A percentile compares a stretch with the other conserved stretches of the same genome.
Evolutionary conservation across 2,329 filamentous ascomycete species (phyloP).

Genomic region (Mycosphaerella sp.): DNA sequence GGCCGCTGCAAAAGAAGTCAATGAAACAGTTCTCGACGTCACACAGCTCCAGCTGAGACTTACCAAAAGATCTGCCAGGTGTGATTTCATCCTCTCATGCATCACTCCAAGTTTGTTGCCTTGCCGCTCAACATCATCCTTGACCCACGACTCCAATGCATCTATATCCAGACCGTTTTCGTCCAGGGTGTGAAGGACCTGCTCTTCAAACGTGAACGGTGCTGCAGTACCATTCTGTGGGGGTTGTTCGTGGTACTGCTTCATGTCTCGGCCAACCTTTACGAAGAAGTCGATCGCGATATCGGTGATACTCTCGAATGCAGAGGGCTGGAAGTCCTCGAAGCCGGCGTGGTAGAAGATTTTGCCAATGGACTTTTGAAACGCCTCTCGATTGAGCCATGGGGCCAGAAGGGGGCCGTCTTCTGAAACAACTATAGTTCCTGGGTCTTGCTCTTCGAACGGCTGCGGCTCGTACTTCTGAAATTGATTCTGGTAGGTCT

Average conservation of each 20-base stretch:
- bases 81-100: constrained; percentile 89
- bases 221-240: constrained; percentile 48
- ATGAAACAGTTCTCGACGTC: neutral
- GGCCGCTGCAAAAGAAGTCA: constrained; percentile 52
- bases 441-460: constrained; percentile 78
- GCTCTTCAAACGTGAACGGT: constrained; percentile 75
- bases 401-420: constrained; percentile 82
- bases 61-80: constrained; percentile 80
- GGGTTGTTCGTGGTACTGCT: constrained; percentile 75
- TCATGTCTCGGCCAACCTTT: constrained; percentile 73
- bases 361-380: constrained; percentile 88
- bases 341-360: constrained; percentile 95
- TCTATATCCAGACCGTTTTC: constrained; percentile 80
- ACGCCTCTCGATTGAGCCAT: constrained; percentile 70
- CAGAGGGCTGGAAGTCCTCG: constrained; percentile 93
- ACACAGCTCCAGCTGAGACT: constrained; percentile 17
- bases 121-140: constrained; percentile 86
- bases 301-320: constrained; percentile 82
- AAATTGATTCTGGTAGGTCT: constrained; percentile 98
- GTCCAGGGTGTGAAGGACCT: constrained; percentile 75
- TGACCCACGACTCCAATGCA: constrained; percentile 75
- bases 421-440: constrained; percentile 83
- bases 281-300: constrained; percentile 84
- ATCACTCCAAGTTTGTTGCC: constrained; percentile 71
- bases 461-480: constrained; percentile 90